phyloP scores from a whole-genome alignment of 768 basidiomycete genomes.

The Suillus subaureus region DNA sequence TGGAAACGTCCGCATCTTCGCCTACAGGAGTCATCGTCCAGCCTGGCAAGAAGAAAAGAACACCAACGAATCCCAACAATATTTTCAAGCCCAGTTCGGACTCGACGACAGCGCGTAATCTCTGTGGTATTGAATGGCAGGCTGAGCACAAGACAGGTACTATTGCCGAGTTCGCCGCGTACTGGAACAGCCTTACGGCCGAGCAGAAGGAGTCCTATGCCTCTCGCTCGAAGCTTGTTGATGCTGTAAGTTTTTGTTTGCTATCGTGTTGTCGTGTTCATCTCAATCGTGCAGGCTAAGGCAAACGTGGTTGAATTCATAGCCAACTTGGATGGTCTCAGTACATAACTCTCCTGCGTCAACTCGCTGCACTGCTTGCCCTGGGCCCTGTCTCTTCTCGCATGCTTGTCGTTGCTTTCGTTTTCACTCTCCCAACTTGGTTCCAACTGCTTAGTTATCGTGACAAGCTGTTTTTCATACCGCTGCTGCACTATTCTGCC shows the following conservation, averaged over 20 bases:
- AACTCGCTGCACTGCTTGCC: neutral
- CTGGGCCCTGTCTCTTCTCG: neutral
- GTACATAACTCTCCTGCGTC: neutral
- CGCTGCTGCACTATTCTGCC: neutral
- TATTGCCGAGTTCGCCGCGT: neutral
- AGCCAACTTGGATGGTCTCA: neutral
- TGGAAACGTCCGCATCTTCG: neutral
- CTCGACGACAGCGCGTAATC: neutral
- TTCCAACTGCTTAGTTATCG: neutral
- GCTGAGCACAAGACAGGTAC: constrained; percentile 4
- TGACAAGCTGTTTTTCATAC: neutral
- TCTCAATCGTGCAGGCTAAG: neutral
- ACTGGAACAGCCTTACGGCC: constrained; percentile 1
- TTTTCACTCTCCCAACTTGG: neutral
- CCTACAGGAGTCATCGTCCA: neutral
- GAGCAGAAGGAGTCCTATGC: neutral
- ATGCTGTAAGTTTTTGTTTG: neutral
- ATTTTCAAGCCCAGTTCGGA: constrained; percentile 3
- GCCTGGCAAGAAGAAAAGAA: neutral
- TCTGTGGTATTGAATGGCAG: constrained; percentile 1
- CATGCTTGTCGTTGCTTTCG: neutral
- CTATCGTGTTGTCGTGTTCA: neutral
- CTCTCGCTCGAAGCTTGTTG: neutral
- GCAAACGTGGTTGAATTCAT: neutral
- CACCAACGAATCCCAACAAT: neutral